phyloP scores from a whole-genome alignment of 2,329 filamentous ascomycete genomes.

The Trichoderma pleuroti region DNA sequence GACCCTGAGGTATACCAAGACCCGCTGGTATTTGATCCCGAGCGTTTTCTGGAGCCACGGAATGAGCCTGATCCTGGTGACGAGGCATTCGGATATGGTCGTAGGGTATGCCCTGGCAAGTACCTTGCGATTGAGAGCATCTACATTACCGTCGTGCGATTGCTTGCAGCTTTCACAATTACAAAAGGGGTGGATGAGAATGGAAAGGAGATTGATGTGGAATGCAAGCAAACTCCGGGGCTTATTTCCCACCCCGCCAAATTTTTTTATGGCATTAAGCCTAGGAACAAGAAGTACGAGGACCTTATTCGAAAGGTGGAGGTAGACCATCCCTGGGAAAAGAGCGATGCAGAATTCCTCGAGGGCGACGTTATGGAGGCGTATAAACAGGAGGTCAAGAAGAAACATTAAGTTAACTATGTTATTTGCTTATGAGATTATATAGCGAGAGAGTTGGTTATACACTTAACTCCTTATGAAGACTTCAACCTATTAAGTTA shows the following conservation, averaged over 20 bases:
- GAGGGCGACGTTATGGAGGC: neutral
- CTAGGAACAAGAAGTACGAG: neutral
- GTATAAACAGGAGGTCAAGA: neutral
- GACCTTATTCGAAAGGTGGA: neutral
- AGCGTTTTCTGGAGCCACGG: constrained; percentile 27
- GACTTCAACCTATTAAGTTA: neutral
- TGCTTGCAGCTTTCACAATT: constrained; percentile 6
- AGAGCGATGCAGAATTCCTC: neutral
- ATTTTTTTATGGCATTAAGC: neutral
- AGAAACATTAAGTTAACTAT: neutral
- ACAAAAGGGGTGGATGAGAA: neutral
- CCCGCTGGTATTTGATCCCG: constrained; percentile 29
- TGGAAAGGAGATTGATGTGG: constrained; percentile 5
- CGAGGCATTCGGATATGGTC: constrained; percentile 9
- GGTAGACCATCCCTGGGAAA: constrained; percentile 7
- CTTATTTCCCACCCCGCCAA: neutral
- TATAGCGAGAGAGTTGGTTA: neutral
- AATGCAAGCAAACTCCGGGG: neutral
- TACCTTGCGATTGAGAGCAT: neutral
- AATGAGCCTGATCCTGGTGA: constrained; percentile 21
- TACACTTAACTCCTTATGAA: neutral
- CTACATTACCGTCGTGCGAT: neutral
- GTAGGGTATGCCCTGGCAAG: constrained; percentile 13
- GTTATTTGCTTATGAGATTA: neutral
- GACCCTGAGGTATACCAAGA: constrained; percentile 38